These are phyloP conservation scores for Leishmania aethiopica DNA, from an alignment of 208 protist genomes.

Conservation along the genomic window DNA sequence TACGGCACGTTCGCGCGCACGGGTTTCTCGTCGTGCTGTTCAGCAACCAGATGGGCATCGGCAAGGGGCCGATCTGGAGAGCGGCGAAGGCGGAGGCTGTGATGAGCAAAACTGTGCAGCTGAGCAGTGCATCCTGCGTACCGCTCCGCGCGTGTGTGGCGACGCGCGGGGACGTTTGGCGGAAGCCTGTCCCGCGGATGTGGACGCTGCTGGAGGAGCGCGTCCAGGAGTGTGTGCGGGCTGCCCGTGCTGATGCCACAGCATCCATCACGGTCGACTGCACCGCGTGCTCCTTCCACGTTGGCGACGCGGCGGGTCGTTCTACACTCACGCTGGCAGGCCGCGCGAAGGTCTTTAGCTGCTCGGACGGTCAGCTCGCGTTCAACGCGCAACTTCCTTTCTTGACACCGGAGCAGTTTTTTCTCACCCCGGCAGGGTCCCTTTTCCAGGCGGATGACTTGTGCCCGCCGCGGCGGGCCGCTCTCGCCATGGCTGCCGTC, in stretches of 20 bases:
- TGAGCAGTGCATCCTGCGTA: constrained; percentile 45
- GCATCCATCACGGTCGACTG: constrained; percentile 11
- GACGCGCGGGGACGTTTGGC: constrained; percentile 68
- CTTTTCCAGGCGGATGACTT: constrained; percentile 23
- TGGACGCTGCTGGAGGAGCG: constrained; percentile 80
- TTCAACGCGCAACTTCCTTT: constrained; percentile 87
- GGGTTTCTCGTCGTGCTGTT: constrained; percentile 90
- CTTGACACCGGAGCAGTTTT: constrained; percentile 91
- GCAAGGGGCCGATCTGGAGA: constrained; percentile 48
- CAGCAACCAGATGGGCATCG: constrained; percentile 94
- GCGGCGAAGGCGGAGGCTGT: constrained; percentile 56
- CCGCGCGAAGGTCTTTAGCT: constrained; percentile 92
- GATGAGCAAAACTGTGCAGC: constrained; percentile 47
- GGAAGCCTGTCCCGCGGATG: constrained; percentile 90
- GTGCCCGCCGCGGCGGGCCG: neutral
- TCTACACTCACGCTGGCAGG: constrained; percentile 50
- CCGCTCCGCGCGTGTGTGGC: constrained; percentile 83
- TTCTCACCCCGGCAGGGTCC: constrained; percentile 23
- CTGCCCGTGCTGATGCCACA: neutral
- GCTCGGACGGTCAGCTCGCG: constrained; percentile 91
- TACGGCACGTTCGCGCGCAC: constrained; percentile 53
- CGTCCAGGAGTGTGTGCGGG: constrained; percentile 27
- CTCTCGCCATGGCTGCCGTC: neutral
- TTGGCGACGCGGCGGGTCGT: constrained; percentile 94
- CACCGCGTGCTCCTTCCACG: constrained; percentile 77